These are phyloP conservation scores for Berberis vulgaris DNA, from an alignment of 164 flowering plant genomes.

Conservation along the genomic window DNA sequence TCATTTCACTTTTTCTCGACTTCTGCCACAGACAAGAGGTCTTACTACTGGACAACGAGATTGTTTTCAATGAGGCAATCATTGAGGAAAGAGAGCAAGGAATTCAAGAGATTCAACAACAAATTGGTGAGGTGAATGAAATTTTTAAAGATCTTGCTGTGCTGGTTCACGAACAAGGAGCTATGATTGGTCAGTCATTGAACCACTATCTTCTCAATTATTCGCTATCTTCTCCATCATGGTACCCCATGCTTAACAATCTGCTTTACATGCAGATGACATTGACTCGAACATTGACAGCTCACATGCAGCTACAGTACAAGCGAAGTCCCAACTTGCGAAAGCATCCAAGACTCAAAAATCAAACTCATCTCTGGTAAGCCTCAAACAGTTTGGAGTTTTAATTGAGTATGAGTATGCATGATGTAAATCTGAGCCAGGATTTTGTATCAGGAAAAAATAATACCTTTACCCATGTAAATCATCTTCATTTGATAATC, in stretches of 20 bases:
- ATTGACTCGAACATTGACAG: slow-evolving; percentile 62
- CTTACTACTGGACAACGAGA: slow-evolving; percentile 47
- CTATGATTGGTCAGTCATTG: slow-evolving; percentile 51
- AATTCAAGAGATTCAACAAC: slow-evolving; percentile 64
- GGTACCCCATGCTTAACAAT: neutral
- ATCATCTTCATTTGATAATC: no score
- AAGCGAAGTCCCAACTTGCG: slow-evolving; percentile 64
- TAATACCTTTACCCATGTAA: no score
- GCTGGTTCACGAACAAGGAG: slow-evolving; percentile 66
- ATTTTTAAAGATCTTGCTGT: slow-evolving; percentile 77
- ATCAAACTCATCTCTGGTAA: slow-evolving; percentile 90
- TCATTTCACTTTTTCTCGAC: neutral
- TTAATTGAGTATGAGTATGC: neutral
- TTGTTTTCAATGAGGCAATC: slow-evolving; percentile 56
- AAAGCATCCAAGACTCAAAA: slow-evolving; percentile 88
- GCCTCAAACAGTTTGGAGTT: neutral
- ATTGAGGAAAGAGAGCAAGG: slow-evolving; percentile 86
- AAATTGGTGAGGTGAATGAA: slow-evolving; percentile 73
- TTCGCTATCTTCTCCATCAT: neutral
- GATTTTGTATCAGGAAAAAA: no score
- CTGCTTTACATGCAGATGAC: slow-evolving; percentile 45
- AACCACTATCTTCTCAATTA: neutral
- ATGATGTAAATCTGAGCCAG: neutral
- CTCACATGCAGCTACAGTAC: slow-evolving; percentile 63
- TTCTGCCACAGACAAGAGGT: slow-evolving; percentile 45